Evolutionary conservation across 2,329 filamentous ascomycete genomes (phyloP), one percentile per base, ranked within the genome.

Genomic region (Neonectria faginata): DNA sequence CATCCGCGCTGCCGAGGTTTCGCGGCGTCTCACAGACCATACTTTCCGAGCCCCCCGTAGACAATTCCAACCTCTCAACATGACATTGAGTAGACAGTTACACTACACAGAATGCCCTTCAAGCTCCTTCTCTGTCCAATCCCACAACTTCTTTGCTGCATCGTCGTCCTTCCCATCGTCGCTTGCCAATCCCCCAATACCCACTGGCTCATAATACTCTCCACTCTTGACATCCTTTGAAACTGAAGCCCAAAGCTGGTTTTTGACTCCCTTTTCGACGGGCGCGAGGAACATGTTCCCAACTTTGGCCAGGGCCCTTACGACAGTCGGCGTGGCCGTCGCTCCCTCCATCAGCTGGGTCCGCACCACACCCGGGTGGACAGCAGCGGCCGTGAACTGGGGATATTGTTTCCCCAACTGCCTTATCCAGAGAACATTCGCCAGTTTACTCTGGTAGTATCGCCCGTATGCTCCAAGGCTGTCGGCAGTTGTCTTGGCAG

Each of bases 181-280:
- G 57, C 67, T 14, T 59, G 68, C 20, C 70, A 69, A n/a, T 54
- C 66, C 73, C 9, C 57, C 57, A 6, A 76, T 67, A 5, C 77
- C 78, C 2, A 79, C 69, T 0, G 77, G 77, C 67, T 74, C 75
- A 56, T 79, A 78, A 59, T 77, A 77, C 61, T 74, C 75, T 5
- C 75, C 76, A 20, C 70, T 75, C 61, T 72, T 70, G 0, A 78
- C 73, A n/a, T 76, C 74, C 5, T 70, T 70, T 3, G 75, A 67
- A n/a, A 78, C 77, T 1, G 78, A 74, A 12, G 79, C 81, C 82
- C 82, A 84, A 3, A 84, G 73, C 70, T 83, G 81, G 60, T 80
- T 82, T 64, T 70, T 74, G 3, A 73, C 78, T 0, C 82, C 82
- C 29, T 76, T 63, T 22, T 77, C 72, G 9, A 74, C 71, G 11